Conservation (phyloP, 2,329 filamentous ascomycete species). For the Microdochium trichocladiopsis region DNA sequence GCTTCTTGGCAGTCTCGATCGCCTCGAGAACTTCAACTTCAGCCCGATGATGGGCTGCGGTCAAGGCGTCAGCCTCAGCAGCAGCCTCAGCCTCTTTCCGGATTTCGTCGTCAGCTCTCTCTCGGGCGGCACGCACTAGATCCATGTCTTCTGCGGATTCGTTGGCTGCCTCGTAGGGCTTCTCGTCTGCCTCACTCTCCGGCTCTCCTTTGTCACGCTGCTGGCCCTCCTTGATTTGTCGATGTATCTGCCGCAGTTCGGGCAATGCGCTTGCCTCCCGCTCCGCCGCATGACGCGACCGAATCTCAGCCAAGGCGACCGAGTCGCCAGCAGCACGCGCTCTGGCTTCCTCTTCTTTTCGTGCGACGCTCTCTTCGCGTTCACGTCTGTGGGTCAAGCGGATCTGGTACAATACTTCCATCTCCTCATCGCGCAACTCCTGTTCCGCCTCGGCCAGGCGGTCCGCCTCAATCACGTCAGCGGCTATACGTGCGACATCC, state of each 20-base stretch:
- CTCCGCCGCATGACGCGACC: conserved; percentile 44
- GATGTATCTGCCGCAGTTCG: conserved; percentile 48
- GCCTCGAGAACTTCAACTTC: no score
- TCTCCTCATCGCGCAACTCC: conserved; percentile 73
- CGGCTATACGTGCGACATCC: no score
- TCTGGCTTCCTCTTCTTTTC: conserved; percentile 61
- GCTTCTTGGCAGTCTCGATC: no score
- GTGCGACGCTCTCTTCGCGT: conserved; percentile 68
- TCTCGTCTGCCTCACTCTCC: no score
- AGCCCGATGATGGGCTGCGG: no score
- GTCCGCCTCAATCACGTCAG: conserved; percentile 83
- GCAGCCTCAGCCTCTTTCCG: no score
- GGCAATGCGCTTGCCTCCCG: conserved; percentile 47
- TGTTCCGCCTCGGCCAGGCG: conserved; percentile 78
- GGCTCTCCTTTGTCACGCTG: no score
- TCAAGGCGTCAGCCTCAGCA: no score
- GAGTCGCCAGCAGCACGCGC: conserved; percentile 66
- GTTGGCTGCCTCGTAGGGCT: no score
- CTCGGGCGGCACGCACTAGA: no score
- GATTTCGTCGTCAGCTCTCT: no score
- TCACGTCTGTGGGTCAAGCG: conserved; percentile 70
- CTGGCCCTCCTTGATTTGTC: conserved; percentile 49
- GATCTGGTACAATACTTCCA: conserved; percentile 90
- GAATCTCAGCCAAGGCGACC: conserved; percentile 61
- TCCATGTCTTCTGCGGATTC: no score